phyloP scores from a whole-genome alignment of 2,329 filamentous ascomycete species.

The Ophiosphaerella korrae region DNA sequence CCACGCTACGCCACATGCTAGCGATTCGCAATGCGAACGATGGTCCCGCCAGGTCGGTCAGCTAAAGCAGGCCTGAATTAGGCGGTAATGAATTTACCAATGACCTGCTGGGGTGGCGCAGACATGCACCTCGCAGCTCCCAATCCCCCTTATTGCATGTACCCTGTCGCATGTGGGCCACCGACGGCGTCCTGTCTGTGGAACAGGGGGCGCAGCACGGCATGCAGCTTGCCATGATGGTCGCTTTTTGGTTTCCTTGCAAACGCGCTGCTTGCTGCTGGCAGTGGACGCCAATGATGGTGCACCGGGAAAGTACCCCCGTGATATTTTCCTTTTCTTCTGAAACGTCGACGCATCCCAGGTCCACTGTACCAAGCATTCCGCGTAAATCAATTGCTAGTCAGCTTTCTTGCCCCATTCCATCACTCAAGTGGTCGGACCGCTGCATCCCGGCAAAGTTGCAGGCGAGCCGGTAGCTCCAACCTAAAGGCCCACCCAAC shows the following conservation, averaged over 20 bases:
- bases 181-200: constrained; percentile 15
- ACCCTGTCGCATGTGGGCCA: constrained; percentile 21
- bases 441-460: constrained; percentile 23
- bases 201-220: constrained; percentile 25
- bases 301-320: constrained; percentile 14
- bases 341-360: constrained; percentile 1
- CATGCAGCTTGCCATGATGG: constrained; percentile 21
- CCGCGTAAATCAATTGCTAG: constrained; percentile 15
- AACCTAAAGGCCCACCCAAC: constrained; percentile 34
- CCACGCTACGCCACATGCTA: constrained; percentile 9
- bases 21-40: constrained; percentile 25
- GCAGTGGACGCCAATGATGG: constrained; percentile 11
- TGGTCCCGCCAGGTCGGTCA: constrained; percentile 22
- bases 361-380: constrained; percentile 12
- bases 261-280: constrained; percentile 18
- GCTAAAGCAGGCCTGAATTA: constrained; percentile 8
- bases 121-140: background rate
- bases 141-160: constrained; percentile 28
- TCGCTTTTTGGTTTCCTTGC: constrained; percentile 19
- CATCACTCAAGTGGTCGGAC: constrained; percentile 28
- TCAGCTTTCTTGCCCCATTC: constrained; percentile 16
- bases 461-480: constrained; percentile 32
- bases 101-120: constrained; percentile 19
- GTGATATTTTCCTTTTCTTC: constrained; percentile 10
- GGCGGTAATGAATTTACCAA: constrained; percentile 24